Percentiles rank a stretch among this genome's conserved stretches.
Conservation (phyloP, 2,329 filamentous ascomycete genomes). For the Colletotrichum sp. region DNA sequence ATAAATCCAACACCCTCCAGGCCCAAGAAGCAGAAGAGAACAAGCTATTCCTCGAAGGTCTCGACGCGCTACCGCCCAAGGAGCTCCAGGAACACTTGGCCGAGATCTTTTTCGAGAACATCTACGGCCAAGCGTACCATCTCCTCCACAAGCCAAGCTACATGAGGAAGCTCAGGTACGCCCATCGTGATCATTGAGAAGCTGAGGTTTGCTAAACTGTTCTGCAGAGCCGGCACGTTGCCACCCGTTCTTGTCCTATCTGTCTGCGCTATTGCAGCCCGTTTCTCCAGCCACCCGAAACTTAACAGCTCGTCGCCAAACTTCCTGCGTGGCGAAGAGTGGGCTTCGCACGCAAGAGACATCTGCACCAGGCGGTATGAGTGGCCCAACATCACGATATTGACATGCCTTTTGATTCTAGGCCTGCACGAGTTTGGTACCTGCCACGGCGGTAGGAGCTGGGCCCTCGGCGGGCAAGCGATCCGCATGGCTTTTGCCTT, state of each 20-base stretch:
- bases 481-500: constrained; percentile 97
- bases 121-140: constrained; percentile 95
- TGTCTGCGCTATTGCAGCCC: constrained; percentile 92
- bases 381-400: constrained; percentile 92
- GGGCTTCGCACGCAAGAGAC: constrained; percentile 85
- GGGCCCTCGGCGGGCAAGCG: constrained; percentile 94
- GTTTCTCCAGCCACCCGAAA: constrained; percentile 89
- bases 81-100: constrained; percentile 93
- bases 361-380: constrained; percentile 90
- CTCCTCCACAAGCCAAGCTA: constrained; percentile 96
- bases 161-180: constrained; percentile 81
- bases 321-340: constrained; percentile 88
- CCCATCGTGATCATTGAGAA: constrained; percentile 14
- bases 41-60: constrained; percentile 80
- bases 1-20: constrained; percentile 58
- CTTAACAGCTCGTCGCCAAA: constrained; percentile 73
- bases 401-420: constrained; percentile 87
- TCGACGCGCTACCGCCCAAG: constrained; percentile 79
- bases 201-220: constrained; percentile 25
- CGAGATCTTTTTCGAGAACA: constrained; percentile 93
- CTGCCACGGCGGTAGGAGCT: constrained; percentile 93
- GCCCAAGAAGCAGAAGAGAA: constrained; percentile 74
- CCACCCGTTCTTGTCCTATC: constrained; percentile 93
- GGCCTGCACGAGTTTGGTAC: constrained; percentile 96
- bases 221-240: constrained; percentile 71